phyloP scores from a whole-genome alignment of 139 green algal species.

The Coccomyxa sp. region DNA sequence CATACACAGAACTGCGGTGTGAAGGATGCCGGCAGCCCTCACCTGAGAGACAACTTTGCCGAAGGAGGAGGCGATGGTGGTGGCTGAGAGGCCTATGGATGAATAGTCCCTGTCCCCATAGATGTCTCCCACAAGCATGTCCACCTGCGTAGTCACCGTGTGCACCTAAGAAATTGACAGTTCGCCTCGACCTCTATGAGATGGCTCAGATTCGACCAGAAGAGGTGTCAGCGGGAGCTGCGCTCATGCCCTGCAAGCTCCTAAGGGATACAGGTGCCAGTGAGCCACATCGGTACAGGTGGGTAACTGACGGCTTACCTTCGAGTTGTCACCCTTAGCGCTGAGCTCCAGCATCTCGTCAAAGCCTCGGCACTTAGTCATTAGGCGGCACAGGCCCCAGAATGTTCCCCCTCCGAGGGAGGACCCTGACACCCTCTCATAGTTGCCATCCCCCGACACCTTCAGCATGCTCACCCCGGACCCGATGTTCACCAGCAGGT shows the following conservation, averaged over 20 bases:
- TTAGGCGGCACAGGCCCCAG: constrained; percentile 90
- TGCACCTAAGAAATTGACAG: no score
- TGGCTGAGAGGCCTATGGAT: constrained; percentile 85
- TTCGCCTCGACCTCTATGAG: no score
- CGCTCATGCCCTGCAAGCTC: no score
- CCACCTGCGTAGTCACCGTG: constrained; percentile 69
- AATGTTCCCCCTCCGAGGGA: constrained; percentile 98
- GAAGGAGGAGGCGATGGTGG: constrained; percentile 94
- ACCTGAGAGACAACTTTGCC: constrained; percentile 73
- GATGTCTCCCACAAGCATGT: constrained; percentile 99
- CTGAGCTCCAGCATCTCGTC: constrained; percentile 96
- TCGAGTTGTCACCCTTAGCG: constrained; percentile 81
- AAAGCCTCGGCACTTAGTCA: constrained; percentile 67
- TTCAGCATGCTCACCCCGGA: constrained; percentile 94
- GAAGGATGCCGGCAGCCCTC: no score
- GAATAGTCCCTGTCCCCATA: constrained; percentile 94
- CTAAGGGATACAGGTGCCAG: no score
- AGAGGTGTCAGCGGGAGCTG: no score
- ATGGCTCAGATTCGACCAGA: no score
- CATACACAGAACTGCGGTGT: background rate
- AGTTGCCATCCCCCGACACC: constrained; percentile 64
- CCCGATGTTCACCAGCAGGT: constrained; percentile 98
- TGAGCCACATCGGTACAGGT: no score
- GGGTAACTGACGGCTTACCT: no score
- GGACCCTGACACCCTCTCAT: constrained; percentile 85